phyloP scores from a whole-genome alignment of 1,284 basidiomycete species.

The Fomitopsis palustris region DNA sequence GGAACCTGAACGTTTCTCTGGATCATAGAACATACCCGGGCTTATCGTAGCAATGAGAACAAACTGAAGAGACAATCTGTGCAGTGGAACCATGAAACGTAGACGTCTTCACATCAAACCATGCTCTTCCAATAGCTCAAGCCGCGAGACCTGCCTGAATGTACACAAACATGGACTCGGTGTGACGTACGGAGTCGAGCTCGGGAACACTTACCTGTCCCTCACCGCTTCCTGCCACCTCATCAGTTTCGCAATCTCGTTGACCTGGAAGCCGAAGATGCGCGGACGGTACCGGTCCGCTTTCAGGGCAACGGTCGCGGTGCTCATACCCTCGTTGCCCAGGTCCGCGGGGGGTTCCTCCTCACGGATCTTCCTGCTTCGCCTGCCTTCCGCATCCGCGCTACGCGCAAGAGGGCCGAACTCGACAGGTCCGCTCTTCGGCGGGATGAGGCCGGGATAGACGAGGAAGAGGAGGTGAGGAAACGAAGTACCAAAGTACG shows the following conservation, averaged over 20 bases:
- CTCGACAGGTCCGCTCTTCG: constrained; percentile 70
- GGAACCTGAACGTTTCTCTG: not conserved
- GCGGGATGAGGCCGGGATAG: constrained; percentile 86
- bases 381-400: constrained; percentile 22
- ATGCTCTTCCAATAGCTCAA: constrained; percentile 43
- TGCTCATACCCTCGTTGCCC: constrained; percentile 63
- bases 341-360: constrained; percentile 48
- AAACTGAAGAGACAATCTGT: not conserved
- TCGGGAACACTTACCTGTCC: constrained; percentile 58
- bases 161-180: not conserved
- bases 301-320: constrained; percentile 78
- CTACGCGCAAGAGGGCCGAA: constrained; percentile 25
- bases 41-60: not conserved
- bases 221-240: constrained; percentile 90
- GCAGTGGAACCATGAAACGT: not conserved
- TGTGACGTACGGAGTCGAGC: not conserved
- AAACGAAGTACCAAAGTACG: constrained; percentile 96
- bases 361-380: constrained; percentile 44
- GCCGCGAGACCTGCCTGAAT: constrained; percentile 42
- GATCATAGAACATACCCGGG: too few relatives aligned
- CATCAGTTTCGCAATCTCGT: constrained; percentile 89
- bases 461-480: constrained; percentile 95
- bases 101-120: constrained; percentile 4
- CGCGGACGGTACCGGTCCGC: constrained; percentile 87
- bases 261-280: constrained; percentile 93